phyloP scores from a whole-genome alignment of 2,329 filamentous ascomycete species.

The Alternaria tenuissima region DNA sequence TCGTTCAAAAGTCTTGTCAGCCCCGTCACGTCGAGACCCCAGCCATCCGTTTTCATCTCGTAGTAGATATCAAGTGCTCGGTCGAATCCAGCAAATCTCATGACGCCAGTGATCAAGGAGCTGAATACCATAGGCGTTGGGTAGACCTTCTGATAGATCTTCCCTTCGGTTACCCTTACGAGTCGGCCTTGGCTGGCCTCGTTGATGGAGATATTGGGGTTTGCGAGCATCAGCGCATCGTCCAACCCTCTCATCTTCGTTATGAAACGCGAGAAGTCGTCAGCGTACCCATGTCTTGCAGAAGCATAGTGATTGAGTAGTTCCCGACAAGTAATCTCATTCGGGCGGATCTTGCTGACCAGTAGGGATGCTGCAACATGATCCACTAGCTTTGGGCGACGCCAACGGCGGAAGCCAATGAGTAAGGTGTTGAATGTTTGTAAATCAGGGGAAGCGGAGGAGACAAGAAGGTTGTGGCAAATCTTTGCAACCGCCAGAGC shows the following conservation, averaged over 20 bases:
- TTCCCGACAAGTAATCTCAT: slow-evolving; percentile 55
- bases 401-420: slow-evolving; percentile 61
- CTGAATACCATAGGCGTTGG: slow-evolving; percentile 56
- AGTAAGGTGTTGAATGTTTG: slow-evolving; percentile 77
- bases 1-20: slow-evolving; percentile 52
- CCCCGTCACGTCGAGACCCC: slow-evolving; percentile 54
- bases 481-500: slow-evolving; percentile 47
- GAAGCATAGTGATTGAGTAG: slow-evolving; percentile 53
- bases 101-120: slow-evolving; percentile 52
- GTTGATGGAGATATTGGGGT: slow-evolving; percentile 49
- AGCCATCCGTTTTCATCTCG: slow-evolving; percentile 55
- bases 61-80: slow-evolving; percentile 53
- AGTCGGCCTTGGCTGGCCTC: slow-evolving; percentile 38
- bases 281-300: slow-evolving; percentile 30
- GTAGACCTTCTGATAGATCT: slow-evolving; percentile 55
- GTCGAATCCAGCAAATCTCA: slow-evolving; percentile 57
- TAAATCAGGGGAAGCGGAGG: slow-evolving; percentile 68
- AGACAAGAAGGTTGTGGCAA: slow-evolving; percentile 72
- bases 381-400: slow-evolving; percentile 35
- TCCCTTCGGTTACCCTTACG: slow-evolving; percentile 29
- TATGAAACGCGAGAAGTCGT: slow-evolving; percentile 51
- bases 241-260: slow-evolving; percentile 53
- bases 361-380: slow-evolving; percentile 44
- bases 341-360: slow-evolving; percentile 53
- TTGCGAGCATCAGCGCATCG: slow-evolving; percentile 53